These are phyloP conservation scores for Tanacetum coccineum DNA, from an alignment of 129 eudicot species.

Conservation along the genomic window DNA sequence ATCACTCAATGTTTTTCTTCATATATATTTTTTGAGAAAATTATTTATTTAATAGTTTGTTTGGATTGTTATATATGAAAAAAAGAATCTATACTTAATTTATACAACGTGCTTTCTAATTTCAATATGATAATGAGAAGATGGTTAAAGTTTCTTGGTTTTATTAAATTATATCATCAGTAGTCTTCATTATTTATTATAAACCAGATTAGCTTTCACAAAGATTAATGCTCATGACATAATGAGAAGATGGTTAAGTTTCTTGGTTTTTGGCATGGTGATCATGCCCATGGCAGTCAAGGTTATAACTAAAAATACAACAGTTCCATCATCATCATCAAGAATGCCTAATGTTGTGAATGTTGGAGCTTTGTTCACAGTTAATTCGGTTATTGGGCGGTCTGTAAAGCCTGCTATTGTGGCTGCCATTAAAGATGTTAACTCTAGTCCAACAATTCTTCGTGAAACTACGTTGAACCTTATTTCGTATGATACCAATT, in stretches of 20 bases:
- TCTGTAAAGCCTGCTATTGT: conserved; percentile 59
- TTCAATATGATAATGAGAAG: no score
- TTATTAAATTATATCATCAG: background rate
- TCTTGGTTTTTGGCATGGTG: conserved; percentile 19
- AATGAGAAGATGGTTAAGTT: conserved; percentile 5
- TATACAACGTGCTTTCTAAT: no score
- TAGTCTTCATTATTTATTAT: background rate
- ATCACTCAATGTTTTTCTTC: no score
- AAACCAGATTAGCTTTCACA: background rate
- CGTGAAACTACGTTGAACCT: conserved; percentile 44
- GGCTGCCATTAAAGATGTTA: conserved; percentile 74
- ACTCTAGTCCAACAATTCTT: conserved; percentile 49
- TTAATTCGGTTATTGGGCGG: conserved; percentile 65
- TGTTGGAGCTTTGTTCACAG: conserved; percentile 63
- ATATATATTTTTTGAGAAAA: no score
- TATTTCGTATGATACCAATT: conserved; percentile 66
- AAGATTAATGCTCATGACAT: background rate
- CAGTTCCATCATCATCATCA: conserved; percentile 17
- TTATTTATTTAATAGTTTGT: no score
- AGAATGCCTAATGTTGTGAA: conserved; percentile 36
- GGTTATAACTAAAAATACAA: conserved; percentile 31
- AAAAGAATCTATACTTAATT: no score
- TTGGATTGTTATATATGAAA: no score
- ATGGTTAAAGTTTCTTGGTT: no score
- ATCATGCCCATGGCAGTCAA: conserved; percentile 18